Evolutionary conservation across 2,329 filamentous ascomycete species (phyloP).

Genomic region (Torrubiellomyces zombiae): DNA sequence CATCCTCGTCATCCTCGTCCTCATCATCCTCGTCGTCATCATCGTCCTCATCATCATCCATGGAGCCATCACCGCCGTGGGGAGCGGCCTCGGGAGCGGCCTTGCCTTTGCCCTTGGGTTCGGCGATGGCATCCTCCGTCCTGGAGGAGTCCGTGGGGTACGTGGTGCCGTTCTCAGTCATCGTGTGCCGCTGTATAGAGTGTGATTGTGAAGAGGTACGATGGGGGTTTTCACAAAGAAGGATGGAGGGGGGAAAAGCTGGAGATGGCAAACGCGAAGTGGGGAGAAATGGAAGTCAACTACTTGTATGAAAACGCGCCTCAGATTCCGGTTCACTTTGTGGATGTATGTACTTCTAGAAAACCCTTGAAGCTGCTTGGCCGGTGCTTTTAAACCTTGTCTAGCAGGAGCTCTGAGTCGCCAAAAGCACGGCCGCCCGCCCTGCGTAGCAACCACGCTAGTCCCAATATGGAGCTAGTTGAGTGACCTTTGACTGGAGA

Average conservation of each 20-base stretch:
- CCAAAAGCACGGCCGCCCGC: constrained; percentile 8
- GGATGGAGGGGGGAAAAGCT: constrained; percentile 4
- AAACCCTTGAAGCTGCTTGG: too few species aligned
- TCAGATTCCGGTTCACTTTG: too few species aligned
- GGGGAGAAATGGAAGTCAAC: neutral
- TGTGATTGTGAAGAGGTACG: too few species aligned
- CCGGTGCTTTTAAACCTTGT: constrained; percentile 12
- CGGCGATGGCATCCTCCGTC: constrained; percentile 21
- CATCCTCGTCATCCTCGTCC: constrained; percentile 22
- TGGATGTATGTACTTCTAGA: too few species aligned
- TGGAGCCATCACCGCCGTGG: constrained; percentile 37
- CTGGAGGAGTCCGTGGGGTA: constrained; percentile 27
- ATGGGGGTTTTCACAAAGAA: too few species aligned
- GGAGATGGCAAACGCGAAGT: constrained; percentile 1
- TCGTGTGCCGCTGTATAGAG: too few species aligned
- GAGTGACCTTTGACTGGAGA: too few species aligned
- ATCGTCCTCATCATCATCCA: constrained; percentile 62
- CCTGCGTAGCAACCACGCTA: constrained; percentile 15
- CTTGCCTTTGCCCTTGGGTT: constrained; percentile 83
- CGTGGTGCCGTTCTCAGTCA: constrained; percentile 35
- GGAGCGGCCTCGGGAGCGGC: constrained; percentile 30
- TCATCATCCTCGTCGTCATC: constrained; percentile 45
- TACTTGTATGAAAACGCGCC: too few species aligned
- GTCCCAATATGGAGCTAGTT: constrained; percentile 7
- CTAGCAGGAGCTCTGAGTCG: constrained; percentile 8